Percentiles rank a stretch among this genome's conserved stretches.
These are phyloP conservation scores for Baudoinia panamericana DNA, from an alignment of 495 filamentous ascomycete genomes.

Conservation along the genomic window DNA sequence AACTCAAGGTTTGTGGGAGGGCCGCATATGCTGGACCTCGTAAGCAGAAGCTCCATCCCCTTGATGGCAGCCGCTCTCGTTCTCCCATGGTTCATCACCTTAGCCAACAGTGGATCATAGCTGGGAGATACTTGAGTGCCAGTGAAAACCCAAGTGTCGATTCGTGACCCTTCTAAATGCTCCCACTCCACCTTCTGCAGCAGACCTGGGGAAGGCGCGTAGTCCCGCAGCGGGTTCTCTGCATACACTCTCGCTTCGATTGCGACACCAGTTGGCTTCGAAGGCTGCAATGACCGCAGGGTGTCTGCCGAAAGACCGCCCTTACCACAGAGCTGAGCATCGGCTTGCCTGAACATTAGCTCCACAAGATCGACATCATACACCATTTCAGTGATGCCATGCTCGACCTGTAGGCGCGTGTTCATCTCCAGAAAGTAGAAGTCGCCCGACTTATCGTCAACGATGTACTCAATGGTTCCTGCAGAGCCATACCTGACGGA, in stretches of 20 bases:
- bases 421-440: constrained; percentile 63
- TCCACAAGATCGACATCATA: constrained; percentile 47
- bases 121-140: constrained; percentile 42
- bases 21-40: constrained; percentile 37
- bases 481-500: constrained; percentile 45
- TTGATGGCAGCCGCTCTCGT: constrained; percentile 34
- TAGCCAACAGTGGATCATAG: constrained; percentile 52
- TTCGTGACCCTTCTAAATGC: constrained; percentile 32
- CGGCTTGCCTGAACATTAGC: constrained; percentile 41
- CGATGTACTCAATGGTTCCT: constrained; percentile 53
- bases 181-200: constrained; percentile 44
- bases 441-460: constrained; percentile 43
- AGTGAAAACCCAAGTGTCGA: constrained; percentile 50
- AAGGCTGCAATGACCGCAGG: constrained; percentile 28
- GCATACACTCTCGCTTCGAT: constrained; percentile 52
- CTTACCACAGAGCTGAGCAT: constrained; percentile 32
- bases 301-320: constrained; percentile 29
- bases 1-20: constrained; percentile 47
- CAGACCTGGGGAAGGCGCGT: constrained; percentile 43
- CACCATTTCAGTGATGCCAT: constrained; percentile 49
- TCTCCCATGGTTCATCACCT: constrained; percentile 42
- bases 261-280: constrained; percentile 33
- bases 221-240: constrained; percentile 45
- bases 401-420: constrained; percentile 54
- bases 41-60: constrained; percentile 33